Evolutionary conservation across 768 basidiomycete species (phyloP), one percentile per base, ranked within the genome.

Genomic region (Rhizopogon sp.): DNA sequence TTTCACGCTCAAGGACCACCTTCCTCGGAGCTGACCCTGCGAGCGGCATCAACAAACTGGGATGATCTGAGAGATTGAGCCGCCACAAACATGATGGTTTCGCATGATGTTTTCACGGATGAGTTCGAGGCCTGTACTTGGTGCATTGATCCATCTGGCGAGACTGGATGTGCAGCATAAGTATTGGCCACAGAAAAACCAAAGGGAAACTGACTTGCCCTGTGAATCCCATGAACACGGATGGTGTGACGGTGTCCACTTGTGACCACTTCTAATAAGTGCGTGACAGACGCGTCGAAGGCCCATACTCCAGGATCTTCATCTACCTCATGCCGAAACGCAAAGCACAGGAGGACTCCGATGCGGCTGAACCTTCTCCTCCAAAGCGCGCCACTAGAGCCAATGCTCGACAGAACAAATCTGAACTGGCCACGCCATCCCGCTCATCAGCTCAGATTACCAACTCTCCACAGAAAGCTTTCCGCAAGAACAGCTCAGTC

Each of bases 121-220:
- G 47, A 86, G 76, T 50, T 84, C 79, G 20, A 91, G 69, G 29
- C 88, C 87, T 52, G 80, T 78, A 10, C 83, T 76, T 3, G 90
- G 89, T n/a, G 89, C 86, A 69, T 91, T 90, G 29, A 85, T 79
- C 90, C 88, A 90, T 59, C 90, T 80, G 42, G 87, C 90, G 51
- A 92, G 72, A 44, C 89, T 90, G 60, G 25, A 52, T 35, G 33
- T 28, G 2, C 20, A 37, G 39, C 31, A 35, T 54, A 56, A 44
- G 54, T 11, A 58, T 50, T 35, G 59, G 59, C 28, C 41, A 25
- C 3, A 47, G 37, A 52, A 37, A 35, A 45, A 17, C 13, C 7
- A 9, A 16, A 10, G 28, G 6, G 13, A 3, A 37, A 22, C 10
- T 1, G 40, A 64, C 68, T 31, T 63, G 82, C 84, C 83, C 84